A percentile compares a stretch with the other conserved stretches of the same genome.
Evolutionary conservation across 305 asterid genomes (phyloP).

Genomic region (Nicotiana rustica): DNA sequence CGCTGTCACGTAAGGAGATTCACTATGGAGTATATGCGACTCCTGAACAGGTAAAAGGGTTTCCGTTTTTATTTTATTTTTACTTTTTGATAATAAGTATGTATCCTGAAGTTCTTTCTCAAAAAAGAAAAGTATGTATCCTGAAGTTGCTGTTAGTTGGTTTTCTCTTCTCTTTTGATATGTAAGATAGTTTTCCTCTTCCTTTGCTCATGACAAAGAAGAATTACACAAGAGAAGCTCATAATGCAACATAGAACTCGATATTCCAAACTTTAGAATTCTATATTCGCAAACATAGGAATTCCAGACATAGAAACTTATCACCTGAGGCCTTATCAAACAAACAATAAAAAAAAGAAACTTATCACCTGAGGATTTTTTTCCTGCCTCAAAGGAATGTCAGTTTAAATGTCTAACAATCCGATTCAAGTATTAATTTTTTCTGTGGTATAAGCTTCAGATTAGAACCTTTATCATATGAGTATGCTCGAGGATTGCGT

Average conservation of each 20-base stretch:
- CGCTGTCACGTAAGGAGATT: slow-evolving; percentile 70
- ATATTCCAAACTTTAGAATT: neutral
- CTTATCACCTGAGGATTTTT: neutral
- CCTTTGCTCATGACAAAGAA: slow-evolving; percentile 11
- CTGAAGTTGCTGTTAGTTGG: slow-evolving; percentile 13
- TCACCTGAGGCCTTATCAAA: neutral
- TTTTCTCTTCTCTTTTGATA: neutral
- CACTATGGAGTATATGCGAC: slow-evolving; percentile 87
- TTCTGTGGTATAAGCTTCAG: neutral
- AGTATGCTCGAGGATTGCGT: neutral
- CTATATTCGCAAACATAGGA: neutral
- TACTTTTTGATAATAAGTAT: neutral
- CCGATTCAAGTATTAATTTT: neutral
- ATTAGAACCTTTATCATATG: neutral
- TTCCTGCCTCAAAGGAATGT: neutral
- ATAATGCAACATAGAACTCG: slow-evolving; percentile 17
- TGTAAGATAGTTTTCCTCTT: neutral
- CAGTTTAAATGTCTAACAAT: neutral
- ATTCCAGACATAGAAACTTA: slow-evolving; percentile 8
- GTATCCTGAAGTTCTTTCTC: slow-evolving; percentile 14
- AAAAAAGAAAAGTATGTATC: neutral
- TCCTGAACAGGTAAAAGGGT: slow-evolving; percentile 67
- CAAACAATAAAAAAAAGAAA: neutral
- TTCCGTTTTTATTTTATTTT: slow-evolving; percentile 3
- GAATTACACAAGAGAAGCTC: neutral